Base-by-base conservation (phyloP, 2,329 filamentous ascomycete species). In the Aspergillus puulaauensis region DNA sequence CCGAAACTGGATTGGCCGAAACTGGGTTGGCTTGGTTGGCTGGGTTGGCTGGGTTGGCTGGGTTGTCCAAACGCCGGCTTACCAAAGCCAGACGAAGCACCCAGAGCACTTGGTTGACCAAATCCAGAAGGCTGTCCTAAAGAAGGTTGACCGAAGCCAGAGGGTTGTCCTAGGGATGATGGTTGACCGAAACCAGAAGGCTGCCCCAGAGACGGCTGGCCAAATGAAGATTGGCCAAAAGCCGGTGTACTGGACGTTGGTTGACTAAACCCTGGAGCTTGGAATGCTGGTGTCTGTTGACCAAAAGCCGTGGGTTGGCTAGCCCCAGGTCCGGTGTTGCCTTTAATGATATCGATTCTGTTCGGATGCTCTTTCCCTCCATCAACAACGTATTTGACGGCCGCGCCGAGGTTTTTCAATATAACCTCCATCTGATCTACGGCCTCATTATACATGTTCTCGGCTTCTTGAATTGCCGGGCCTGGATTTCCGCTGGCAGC, bases 341-440 rank as follows among this genome's bases (percentile, higher is more conserved):
- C 70, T 48, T 73, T 71, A 31, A 67, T 67, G 46, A 74, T 75
- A 61, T 93, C 89, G 52, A 83, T 77, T 41, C 91, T 83, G 68
- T 95, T 96, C 1, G 90, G 90, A 66, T 91, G 90, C 41, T 86
- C 83, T 53, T 90, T 86, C 54, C 83, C 84, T 21, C 83, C 85
- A 5, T 85, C 82, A 9, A 87, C 68, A 14, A 95, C 77, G 68
- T 88, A 95, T 54, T 86, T 82, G 45, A 90, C 80, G 1, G 93
- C 92, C 3, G 87, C 90, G 59, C 88, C 82, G 9, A 90, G 72
- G 66, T 96, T 88, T 59, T 79, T 83, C 1, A 91, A 70, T 1
- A 88, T 86, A n/a, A 79, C 83, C 59, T 90, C 83, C 52, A 93
- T 90, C 70, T 95, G 90, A 57, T 87, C 80, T 61, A 87, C 79